Conservation (phyloP, 2,329 filamentous ascomycete species). For the Hyphodiscus sp. region DNA sequence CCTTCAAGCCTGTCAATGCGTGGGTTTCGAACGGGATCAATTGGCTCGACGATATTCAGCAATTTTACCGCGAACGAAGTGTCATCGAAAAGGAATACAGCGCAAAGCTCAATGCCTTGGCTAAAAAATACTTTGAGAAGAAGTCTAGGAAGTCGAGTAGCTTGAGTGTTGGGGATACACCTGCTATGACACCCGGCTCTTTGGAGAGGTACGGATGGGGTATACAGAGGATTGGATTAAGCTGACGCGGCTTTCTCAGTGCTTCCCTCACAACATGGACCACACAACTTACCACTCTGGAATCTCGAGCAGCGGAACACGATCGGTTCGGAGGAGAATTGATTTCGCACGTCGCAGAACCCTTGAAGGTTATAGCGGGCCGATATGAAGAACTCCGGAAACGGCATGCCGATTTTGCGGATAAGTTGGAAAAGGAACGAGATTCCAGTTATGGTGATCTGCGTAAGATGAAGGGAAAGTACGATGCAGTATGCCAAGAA, state of each 20-base stretch:
- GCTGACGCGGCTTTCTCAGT: conserved; percentile 38
- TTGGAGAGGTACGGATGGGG: conserved; percentile 63
- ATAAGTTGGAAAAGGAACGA: conserved; percentile 82
- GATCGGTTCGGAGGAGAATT: conserved; percentile 78
- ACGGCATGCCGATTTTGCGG: conserved; percentile 80
- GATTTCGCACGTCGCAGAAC: conserved; percentile 75
- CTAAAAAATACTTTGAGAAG: conserved; percentile 96
- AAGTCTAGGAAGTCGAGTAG: conserved; percentile 84
- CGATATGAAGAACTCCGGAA: conserved; percentile 92
- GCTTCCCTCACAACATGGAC: conserved; percentile 97
- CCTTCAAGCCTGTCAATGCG: conserved; percentile 87
- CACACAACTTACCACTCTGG: conserved; percentile 84
- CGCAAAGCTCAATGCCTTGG: conserved; percentile 75
- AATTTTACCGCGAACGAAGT: conserved; percentile 93
- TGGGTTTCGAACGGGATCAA: conserved; percentile 87
- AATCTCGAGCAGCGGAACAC: conserved; percentile 81
- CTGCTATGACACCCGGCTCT: conserved; percentile 87
- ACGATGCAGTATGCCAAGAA: conserved; percentile 88
- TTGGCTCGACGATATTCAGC: conserved; percentile 95
- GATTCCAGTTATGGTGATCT: conserved; percentile 79
- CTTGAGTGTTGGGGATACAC: conserved; percentile 89
- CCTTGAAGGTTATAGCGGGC: conserved; percentile 65
- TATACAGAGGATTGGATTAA: conserved; percentile 2
- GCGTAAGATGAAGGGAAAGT: conserved; percentile 86
- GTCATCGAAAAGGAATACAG: conserved; percentile 96